Evolutionary conservation across 1,284 basidiomycete species (phyloP).

Genomic region (Austropuccinia psidii): DNA sequence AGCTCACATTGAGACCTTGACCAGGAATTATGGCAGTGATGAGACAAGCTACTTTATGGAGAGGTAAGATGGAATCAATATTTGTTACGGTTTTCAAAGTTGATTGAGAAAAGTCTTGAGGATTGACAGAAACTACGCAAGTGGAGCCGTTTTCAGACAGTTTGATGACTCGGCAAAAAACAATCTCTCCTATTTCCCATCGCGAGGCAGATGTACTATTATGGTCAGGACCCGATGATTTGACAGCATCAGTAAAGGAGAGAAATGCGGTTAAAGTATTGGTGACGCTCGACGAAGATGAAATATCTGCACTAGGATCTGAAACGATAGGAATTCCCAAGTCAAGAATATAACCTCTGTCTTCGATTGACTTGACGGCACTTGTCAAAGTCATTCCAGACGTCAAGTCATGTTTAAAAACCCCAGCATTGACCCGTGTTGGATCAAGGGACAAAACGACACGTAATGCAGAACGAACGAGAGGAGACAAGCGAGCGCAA

Average conservation of each 20-base stretch:
- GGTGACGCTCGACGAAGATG: constrained; percentile 39
- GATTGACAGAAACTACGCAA: constrained; percentile 53
- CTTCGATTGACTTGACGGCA: constrained; percentile 76
- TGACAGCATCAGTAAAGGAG: constrained; percentile 36
- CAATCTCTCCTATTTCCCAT: constrained; percentile 56
- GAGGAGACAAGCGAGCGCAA: constrained; percentile 44
- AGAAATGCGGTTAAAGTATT: constrained; percentile 40
- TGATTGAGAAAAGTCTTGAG: constrained; percentile 14
- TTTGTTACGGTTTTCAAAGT: constrained; percentile 9
- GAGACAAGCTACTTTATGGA: constrained; percentile 52
- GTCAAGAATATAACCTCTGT: constrained; percentile 87
- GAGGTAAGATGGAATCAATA: constrained; percentile 31
- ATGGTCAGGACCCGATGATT: neutral
- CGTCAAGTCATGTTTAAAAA: constrained; percentile 69
- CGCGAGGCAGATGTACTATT: constrained; percentile 65
- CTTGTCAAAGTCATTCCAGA: constrained; percentile 68
- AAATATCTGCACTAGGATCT: constrained; percentile 39
- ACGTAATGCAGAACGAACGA: constrained; percentile 60
- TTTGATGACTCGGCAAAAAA: constrained; percentile 60
- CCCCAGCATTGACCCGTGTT: constrained; percentile 71
- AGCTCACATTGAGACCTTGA: constrained; percentile 76
- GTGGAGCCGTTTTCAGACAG: constrained; percentile 63
- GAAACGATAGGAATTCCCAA: constrained; percentile 61
- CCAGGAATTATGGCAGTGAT: constrained; percentile 55
- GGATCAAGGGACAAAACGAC: constrained; percentile 85